These are phyloP conservation scores for Fusarium xyrophilum DNA, from an alignment of 2,329 filamentous ascomycete genomes.

Conservation along the genomic window DNA sequence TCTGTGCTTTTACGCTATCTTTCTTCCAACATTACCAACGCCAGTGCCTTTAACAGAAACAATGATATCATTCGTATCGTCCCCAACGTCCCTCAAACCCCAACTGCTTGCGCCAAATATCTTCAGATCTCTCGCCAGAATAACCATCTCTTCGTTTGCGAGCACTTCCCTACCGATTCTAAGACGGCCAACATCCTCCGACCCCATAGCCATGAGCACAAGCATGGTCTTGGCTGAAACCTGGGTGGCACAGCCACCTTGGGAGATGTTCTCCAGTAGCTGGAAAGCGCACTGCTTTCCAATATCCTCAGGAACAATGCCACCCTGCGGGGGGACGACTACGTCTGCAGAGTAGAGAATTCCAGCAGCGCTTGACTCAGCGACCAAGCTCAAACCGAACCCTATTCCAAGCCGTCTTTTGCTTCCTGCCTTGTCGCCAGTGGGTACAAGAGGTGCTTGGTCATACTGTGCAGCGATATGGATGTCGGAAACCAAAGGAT, in stretches of 20 bases:
- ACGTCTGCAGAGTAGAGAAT: constrained; percentile 90
- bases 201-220: constrained; percentile 96
- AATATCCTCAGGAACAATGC: constrained; percentile 86
- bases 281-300: constrained; percentile 89
- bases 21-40: constrained; percentile 93
- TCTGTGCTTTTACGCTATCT: constrained; percentile 66
- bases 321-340: constrained; percentile 75
- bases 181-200: constrained; percentile 90
- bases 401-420: constrained; percentile 81
- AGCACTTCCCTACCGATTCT: constrained; percentile 82
- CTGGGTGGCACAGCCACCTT: constrained; percentile 80
- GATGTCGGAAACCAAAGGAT: constrained; percentile 84
- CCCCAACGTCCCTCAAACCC: constrained; percentile 79
- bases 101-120: constrained; percentile 91
- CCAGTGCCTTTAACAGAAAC: constrained; percentile 92
- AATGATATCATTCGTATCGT: constrained; percentile 75
- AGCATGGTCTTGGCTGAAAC: constrained; percentile 77
- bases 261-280: constrained; percentile 80
- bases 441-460: constrained; percentile 63
- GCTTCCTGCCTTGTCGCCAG: constrained; percentile 61
- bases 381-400: constrained; percentile 89
- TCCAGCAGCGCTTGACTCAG: constrained; percentile 83
- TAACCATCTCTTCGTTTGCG: constrained; percentile 79
- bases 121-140: constrained; percentile 81
- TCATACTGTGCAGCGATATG: constrained; percentile 87